phyloP scores from a whole-genome alignment of 2,329 filamentous ascomycete species.

The Neopestalotiopsis rosae region DNA sequence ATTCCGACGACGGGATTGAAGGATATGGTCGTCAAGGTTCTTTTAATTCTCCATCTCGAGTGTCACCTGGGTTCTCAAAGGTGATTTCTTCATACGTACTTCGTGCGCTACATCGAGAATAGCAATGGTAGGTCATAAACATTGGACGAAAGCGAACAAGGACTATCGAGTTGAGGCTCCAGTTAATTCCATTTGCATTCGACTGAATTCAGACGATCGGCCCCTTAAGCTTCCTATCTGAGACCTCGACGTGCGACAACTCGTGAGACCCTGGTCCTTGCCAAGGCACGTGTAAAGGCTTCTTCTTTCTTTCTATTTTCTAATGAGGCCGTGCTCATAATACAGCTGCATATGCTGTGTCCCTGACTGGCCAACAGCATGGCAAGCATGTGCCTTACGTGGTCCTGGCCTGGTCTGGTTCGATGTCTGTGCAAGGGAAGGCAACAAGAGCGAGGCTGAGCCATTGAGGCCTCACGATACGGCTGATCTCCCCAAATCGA shows the following conservation, averaged over 20 bases:
- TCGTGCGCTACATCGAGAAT: not conserved
- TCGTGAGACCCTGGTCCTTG: slow-evolving; percentile 3
- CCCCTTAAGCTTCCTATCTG: slow-evolving; percentile 14
- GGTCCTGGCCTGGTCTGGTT: not conserved
- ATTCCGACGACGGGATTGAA: not conserved
- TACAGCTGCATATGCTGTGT: not conserved
- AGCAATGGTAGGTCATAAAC: not conserved
- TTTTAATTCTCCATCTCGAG: not conserved
- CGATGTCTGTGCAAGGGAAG: not conserved
- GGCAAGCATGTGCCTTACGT: not conserved
- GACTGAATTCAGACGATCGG: not conserved
- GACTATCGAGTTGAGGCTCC: not conserved
- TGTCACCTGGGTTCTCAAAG: not conserved
- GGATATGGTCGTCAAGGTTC: not conserved
- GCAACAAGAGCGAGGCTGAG: not conserved
- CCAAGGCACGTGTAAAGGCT: not conserved
- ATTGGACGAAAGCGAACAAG: not conserved
- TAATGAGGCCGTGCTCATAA: not conserved
- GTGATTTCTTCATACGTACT: not conserved
- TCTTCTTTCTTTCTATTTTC: not conserved
- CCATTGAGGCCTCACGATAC: not conserved
- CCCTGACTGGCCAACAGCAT: not conserved
- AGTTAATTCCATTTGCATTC: not conserved
- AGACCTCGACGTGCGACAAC: slow-evolving; percentile 6
- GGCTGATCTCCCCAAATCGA: not conserved